A percentile compares a stretch with the other conserved stretches of the same genome.
phyloP scores from a whole-genome alignment of 441 rosid genomes.

The Populus hybrid region DNA sequence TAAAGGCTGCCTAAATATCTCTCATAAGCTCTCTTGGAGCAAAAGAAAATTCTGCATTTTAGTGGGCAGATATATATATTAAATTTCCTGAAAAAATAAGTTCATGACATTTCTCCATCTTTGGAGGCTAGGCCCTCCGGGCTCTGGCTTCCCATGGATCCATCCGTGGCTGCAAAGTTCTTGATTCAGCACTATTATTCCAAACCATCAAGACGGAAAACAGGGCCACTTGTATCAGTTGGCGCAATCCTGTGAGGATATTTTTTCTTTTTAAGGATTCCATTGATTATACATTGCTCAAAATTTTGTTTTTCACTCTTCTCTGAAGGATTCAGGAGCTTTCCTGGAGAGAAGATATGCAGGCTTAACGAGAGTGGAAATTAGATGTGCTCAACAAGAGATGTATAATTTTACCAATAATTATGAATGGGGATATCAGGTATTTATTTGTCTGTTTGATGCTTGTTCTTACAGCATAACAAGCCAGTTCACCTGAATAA shows the following conservation, averaged over 20 bases:
- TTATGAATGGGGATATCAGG: constrained; percentile 83
- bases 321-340: constrained; percentile 69
- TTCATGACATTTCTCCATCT: neutral
- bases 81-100: neutral
- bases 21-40: neutral
- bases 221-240: neutral
- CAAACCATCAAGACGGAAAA: neutral
- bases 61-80: neutral
- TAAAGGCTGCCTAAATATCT: neutral
- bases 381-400: constrained; percentile 22
- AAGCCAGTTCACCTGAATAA: neutral
- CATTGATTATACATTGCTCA: neutral
- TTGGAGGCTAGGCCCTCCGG: neutral
- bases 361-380: constrained; percentile 49
- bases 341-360: constrained; percentile 52
- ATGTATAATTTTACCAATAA: constrained; percentile 32
- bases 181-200: neutral
- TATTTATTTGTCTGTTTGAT: constrained; percentile 12
- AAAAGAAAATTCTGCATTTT: neutral
- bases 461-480: neutral
- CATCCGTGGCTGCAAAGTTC: neutral
- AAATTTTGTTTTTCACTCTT: neutral
- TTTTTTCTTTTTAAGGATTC: constrained; percentile 1
- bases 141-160: neutral
- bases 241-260: neutral